These are phyloP conservation scores for Ceratocystis ficicola DNA, from an alignment of 2,329 filamentous ascomycete genomes.

Conservation along the genomic window DNA sequence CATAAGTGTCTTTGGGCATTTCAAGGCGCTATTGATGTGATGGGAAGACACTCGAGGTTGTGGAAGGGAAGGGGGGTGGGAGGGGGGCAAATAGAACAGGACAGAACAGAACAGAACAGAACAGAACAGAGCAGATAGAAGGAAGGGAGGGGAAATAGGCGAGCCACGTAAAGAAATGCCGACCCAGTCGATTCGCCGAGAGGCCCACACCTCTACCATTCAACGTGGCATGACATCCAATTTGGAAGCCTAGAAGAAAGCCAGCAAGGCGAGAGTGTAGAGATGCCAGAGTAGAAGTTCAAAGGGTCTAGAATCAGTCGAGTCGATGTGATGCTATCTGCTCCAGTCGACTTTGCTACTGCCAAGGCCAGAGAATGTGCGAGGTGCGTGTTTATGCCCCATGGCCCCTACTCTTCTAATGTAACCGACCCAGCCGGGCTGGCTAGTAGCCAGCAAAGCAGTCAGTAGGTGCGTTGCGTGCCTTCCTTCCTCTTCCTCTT, in stretches of 20 bases:
- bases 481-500: background rate
- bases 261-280: background rate
- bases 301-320: no score
- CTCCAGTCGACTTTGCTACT: background rate
- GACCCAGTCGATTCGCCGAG: background rate
- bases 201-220: background rate
- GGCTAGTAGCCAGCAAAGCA: background rate
- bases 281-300: background rate
- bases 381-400: no score
- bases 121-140: background rate
- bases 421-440: background rate
- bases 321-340: background rate
- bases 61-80: background rate
- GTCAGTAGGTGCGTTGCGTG: background rate
- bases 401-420: background rate
- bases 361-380: background rate
- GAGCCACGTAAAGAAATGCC: constrained; percentile 2
- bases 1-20: background rate
- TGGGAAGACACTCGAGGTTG: background rate
- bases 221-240: background rate
- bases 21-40: background rate
- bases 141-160: background rate
- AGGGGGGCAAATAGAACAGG: background rate
- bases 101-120: background rate
- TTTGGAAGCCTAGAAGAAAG: background rate